Evolutionary conservation across 2,329 filamentous ascomycete genomes (phyloP).

Genomic region (Talaromyces verruculosus): DNA sequence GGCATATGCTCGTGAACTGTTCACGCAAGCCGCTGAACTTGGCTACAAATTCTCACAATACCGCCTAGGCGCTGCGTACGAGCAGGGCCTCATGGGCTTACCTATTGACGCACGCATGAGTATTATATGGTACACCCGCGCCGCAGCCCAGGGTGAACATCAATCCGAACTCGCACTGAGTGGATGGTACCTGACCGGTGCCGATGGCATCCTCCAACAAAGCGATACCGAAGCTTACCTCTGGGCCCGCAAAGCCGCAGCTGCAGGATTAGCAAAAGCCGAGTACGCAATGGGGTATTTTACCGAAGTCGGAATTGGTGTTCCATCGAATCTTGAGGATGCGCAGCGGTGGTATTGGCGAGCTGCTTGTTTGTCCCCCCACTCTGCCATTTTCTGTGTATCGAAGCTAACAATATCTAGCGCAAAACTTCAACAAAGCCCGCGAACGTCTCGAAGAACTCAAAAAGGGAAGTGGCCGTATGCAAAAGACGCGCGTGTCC

Average conservation of each 20-base stretch:
- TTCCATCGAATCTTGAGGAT: constrained; percentile 82
- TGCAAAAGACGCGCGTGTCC: constrained; percentile 73
- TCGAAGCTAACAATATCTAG: constrained; percentile 47
- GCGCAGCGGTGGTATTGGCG: constrained; percentile 98
- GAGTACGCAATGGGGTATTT: constrained; percentile 99
- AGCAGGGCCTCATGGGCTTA: constrained; percentile 82
- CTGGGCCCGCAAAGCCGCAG: constrained; percentile 92
- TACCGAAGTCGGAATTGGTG: constrained; percentile 90
- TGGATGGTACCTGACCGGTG: constrained; percentile 94
- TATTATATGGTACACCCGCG: constrained; percentile 91
- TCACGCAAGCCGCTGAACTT: constrained; percentile 79
- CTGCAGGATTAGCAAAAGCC: constrained; percentile 83
- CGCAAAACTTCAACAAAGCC: constrained; percentile 92
- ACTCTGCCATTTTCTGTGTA: not conserved
- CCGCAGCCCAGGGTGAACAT: constrained; percentile 90
- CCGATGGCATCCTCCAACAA: constrained; percentile 81
- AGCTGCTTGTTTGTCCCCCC: constrained; percentile 75
- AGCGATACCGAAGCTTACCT: constrained; percentile 95
- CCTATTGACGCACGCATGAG: constrained; percentile 78
- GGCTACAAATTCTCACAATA: constrained; percentile 97
- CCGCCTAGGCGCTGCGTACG: constrained; percentile 80
- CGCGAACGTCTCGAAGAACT: constrained; percentile 90
- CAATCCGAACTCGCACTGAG: constrained; percentile 81
- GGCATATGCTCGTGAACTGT: constrained; percentile 74
- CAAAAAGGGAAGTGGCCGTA: constrained; percentile 72